Base-by-base conservation (phyloP, 768 basidiomycete species). In the Gloeophyllum trabeum region DNA sequence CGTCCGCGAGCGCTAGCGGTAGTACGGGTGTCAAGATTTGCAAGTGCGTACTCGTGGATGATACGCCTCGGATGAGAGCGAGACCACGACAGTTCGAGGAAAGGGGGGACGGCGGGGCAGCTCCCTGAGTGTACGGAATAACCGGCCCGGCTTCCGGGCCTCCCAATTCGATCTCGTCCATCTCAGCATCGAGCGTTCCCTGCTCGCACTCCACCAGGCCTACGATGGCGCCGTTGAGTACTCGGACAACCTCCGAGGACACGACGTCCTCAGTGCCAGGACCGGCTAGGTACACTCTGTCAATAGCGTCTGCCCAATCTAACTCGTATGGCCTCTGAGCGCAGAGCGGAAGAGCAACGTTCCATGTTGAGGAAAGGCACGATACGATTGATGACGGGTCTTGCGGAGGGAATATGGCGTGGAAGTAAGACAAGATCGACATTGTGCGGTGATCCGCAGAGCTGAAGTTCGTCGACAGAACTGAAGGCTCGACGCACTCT, bases 21-120 rank as follows among this genome's bases (percentile, higher is more conserved):
- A 81, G 76, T 1, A 91, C 46, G 0, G 93, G 89, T 0, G 92
- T 90, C 25, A 96, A 63, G n/a, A 96, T 49, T 24, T 94, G 90
- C 25, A 93, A 60, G 25, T 34, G 40, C 37, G 28, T 32, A 40
- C 52, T 45, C 12, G 45, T 60, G n/a, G 63, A 64, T 39, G 59
- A 67, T 36, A 64, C 55, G 35, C 64, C 64, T 18, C 92, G 80
- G 12, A 97, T 66, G 39, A 96, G 64, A 0, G 72, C 94, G 16
- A 94, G 65, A 1, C 91, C 93, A 20, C 79, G 60, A 47, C 87
- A 89, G 6, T 50, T 69, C 1, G 86, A 86, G 0, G 66, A 58
- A 0, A 63, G 51, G 0, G 88, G 81, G 1, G 71, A 60, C 0
- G 89, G 88, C 0, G 66, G 61, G 0, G 64, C 46, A 0, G 64